A percentile compares a stretch with the other conserved stretches of the same genome.
Conservation (phyloP, 306 rosid genomes). For the Geum urbanum region DNA sequence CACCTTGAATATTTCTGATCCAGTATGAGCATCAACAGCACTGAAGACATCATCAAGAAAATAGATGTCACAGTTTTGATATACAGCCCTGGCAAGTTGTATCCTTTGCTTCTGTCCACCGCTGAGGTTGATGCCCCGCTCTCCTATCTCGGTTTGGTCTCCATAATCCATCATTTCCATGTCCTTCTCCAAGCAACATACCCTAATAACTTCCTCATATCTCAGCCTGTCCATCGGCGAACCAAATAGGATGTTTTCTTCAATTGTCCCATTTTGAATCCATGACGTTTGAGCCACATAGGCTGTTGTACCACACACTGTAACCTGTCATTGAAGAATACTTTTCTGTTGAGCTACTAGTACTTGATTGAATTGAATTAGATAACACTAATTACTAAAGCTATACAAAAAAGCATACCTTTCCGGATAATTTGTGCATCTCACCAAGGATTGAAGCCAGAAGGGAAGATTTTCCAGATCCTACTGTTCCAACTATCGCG, state of each 20-base stretch:
- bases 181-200: conserved; percentile 91
- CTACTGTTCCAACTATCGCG: conserved; percentile 88
- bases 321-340: conserved; percentile 47
- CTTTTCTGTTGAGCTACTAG: background rate
- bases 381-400: background rate
- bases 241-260: conserved; percentile 83
- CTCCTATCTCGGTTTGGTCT: conserved; percentile 96
- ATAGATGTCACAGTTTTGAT: conserved; percentile 82
- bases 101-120: conserved; percentile 97
- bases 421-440: conserved; percentile 76
- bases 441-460: conserved; percentile 89
- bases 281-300: conserved; percentile 97
- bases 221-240: conserved; percentile 63
- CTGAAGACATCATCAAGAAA: conserved; percentile 94
- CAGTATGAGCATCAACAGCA: conserved; percentile 98
- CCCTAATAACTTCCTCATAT: conserved; percentile 62
- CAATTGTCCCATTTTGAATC: conserved; percentile 93
- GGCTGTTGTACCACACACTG: conserved; percentile 79
- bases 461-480: conserved; percentile 91
- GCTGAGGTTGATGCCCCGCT: conserved; percentile 94
- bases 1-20: conserved; percentile 91
- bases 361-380: background rate
- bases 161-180: conserved; percentile 90
- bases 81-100: conserved; percentile 92
- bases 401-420: conserved; percentile 42